phyloP scores from a whole-genome alignment of 495 filamentous ascomycete species.

The Lasiosphaeriaceae sp. region DNA sequence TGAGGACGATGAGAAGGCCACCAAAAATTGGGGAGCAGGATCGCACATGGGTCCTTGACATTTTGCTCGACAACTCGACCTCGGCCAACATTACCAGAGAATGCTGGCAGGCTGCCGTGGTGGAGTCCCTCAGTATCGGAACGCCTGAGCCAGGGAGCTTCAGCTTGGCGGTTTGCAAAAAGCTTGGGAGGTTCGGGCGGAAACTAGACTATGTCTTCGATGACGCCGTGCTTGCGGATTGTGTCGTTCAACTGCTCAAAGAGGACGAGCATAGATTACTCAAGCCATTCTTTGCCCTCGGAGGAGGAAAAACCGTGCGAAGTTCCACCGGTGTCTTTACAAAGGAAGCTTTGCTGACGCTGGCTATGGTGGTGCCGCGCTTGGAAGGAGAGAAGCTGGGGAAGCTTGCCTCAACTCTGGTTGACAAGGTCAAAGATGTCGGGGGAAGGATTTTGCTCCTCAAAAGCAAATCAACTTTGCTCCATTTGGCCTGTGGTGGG shows the following conservation, averaged over 20 bases:
- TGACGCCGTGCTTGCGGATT: not conserved
- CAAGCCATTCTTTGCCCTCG: not conserved
- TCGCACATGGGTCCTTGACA: not conserved
- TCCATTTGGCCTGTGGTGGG: constrained; percentile 3
- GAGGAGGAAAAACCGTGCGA: not conserved
- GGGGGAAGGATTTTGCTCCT: constrained; percentile 3
- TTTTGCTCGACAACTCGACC: constrained; percentile 4
- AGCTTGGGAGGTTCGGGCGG: constrained; percentile 2
- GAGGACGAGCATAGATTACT: not conserved
- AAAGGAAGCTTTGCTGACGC: not conserved
- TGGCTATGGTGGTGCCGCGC: not conserved
- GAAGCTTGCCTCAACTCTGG: not conserved
- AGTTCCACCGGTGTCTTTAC: constrained; percentile 4
- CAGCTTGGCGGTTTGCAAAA: not conserved
- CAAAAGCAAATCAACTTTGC: constrained; percentile 4
- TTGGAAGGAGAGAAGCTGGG: not conserved
- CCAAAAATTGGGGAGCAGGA: not conserved
- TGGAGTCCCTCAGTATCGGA: not conserved
- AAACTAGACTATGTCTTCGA: constrained; percentile 1
- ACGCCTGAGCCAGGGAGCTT: not conserved
- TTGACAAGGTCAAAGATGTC: not conserved
- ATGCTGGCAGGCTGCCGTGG: constrained; percentile 7
- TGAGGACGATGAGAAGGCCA: not conserved
- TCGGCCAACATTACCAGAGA: constrained; percentile 3
- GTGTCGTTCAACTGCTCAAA: not conserved